Base-by-base conservation (phyloP, 176 grass and related monocot species). In the Zoysia pacifica region DNA sequence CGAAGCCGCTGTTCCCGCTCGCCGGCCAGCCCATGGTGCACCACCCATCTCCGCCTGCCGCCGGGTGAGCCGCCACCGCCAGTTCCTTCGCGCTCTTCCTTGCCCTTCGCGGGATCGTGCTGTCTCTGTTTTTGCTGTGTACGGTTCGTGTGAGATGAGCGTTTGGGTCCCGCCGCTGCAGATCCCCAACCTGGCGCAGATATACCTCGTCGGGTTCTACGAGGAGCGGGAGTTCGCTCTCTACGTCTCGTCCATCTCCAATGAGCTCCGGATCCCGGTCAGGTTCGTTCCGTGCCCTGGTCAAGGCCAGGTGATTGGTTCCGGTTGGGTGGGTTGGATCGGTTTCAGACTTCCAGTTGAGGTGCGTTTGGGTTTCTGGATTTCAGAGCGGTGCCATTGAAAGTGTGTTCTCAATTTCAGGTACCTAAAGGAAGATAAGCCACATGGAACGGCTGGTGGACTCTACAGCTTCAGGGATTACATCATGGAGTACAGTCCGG, bases 1-100 rank as follows among this genome's bases (percentile, higher is more conserved):
- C 97, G 59, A 99, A 99, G 92, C 97, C 97, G 81, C 84, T 99
- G 81, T 96, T 99, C 75, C 97, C 93, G 47, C 88, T 99, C 78
- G 93, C 90, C 47, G 97, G 97, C 51, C 93, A 95, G 86, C 93
- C 92, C 71, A 95, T 99, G 92, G 92, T 99, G 82, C 96, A 99
- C 64, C 92, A 95, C 64, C 90, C 71, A 99, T 99, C 67, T 87
- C 85, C 63, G 93, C 96, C 4, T 99, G 96, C 88, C 79, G 81
- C 69, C 91, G 86, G 47, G 96, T 95, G 83, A 3, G 54, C 50
- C 16, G 52, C 28, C 28, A 28, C 28, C 28, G 28, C 69, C 36
- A 51, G 53, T 83, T 47, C 44, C 69, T 36, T 36, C 28, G 28
- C 28, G 28, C 28, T 28, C 28, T 28, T 28, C 10, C 55, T 20